Evolutionary conservation across 257 asterid genomes (phyloP), one percentile per base, ranked within the genome.

Genomic region (Capsicum baccatum): DNA sequence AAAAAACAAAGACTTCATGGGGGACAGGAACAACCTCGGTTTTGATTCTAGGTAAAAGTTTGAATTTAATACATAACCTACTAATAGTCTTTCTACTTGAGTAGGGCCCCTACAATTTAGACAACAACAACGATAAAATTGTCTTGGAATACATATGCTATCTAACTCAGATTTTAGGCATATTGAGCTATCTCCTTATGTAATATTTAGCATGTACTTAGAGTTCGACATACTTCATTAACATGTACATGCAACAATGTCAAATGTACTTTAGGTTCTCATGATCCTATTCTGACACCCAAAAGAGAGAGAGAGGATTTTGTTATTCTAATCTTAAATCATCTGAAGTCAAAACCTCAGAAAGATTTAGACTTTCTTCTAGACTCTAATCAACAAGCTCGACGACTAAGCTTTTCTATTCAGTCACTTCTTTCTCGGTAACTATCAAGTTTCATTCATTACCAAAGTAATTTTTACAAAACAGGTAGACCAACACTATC

Each of bases 131-230:
- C 39, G 15, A 71, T 48, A 71, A 71, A 47, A 57, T 71, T 47
- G 42, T n/a, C 80, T 19, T 48, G 62, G 81, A 50, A 4, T 74
- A 74, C 44, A 74, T 50, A 48, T 50, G 81, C 60, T 21, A 74
- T 12, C 19, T 50, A 0, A 12, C 44, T 48, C 60, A 50, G 60
- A 74, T 21, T 74, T 73, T 74, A 74, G 80, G 12, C 44, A 21
- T 12, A 19, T 54, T 48, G 60, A 74, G 60, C 80, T 50, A 48
- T 6, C 56, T 48, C 54, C 76, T 68, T 37, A 0, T 0, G 54
- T 68, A 15, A 37, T 68, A 16, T 73, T 48, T 19, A 73, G 60
- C 19, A 19, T 73, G 19, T 19, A 26, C 1, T 50, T 8, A 21
- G 80, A 50, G 0, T 50, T 74, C 12, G 60, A 74, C 60, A 50